phyloP scores from a whole-genome alignment of 768 basidiomycete species.

The Paxillus ammoniavirescens region DNA sequence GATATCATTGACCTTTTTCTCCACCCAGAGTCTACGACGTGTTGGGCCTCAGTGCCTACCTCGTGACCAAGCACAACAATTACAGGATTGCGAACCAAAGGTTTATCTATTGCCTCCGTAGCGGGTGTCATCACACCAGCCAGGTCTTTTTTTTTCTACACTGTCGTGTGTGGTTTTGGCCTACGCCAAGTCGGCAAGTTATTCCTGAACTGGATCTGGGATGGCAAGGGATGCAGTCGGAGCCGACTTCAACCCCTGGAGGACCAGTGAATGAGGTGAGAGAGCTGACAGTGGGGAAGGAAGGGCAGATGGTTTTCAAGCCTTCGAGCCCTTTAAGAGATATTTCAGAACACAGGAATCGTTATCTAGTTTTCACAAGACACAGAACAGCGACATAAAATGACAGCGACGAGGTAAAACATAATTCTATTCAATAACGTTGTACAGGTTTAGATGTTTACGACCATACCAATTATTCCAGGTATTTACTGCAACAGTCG shows the following conservation, averaged over 20 bases:
- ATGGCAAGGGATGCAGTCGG: neutral
- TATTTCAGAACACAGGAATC: too few species aligned
- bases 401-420: neutral
- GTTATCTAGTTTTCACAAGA: too few species aligned
- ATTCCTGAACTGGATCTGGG: neutral
- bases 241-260: neutral
- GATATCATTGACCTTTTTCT: too few species aligned
- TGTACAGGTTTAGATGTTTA: constrained; percentile 16
- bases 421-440: constrained; percentile 13
- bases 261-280: too few species aligned
- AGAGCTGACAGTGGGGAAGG: too few species aligned
- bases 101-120: too few species aligned
- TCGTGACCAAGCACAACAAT: neutral
- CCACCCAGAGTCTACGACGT: neutral
- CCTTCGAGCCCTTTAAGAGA: too few species aligned
- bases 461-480: neutral
- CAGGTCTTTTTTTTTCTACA: too few species aligned
- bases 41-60: neutral
- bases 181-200: neutral
- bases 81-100: neutral
- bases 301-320: too few species aligned
- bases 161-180: neutral
- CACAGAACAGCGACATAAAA: too few species aligned
- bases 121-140: too few species aligned
- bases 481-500: constrained; percentile 10